Evolutionary conservation across 257 asterid genomes (phyloP), one percentile per base, ranked within the genome.

Genomic region (Fraxinus americana): DNA sequence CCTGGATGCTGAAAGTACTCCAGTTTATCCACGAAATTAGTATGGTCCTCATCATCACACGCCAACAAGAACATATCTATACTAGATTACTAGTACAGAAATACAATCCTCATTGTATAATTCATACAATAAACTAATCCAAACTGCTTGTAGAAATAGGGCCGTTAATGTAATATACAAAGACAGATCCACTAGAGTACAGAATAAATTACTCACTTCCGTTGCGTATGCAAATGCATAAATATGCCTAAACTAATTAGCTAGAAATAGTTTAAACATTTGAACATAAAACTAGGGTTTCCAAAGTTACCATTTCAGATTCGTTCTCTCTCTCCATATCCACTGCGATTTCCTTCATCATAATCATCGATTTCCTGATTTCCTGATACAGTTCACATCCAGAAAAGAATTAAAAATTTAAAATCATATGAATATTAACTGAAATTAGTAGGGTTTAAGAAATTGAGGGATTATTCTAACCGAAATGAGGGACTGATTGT

Each of bases 271-370:
- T 21, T 70, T 61, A 61, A 73, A 35, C 19, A 41, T 39, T 69
- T 17, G 23, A 78, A 63, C 67, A 78, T 57, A 50, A 82, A 52
- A 38, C 79, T 82, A 88, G 86, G 91, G 91, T 79, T 87, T 76
- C 67, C 39, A 72, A 74, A 80, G 6, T 25, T 85, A 94, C 98
- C 94, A 81, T 61, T 5, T 93, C 89, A 3, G 92, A 85, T 50
- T 82, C 77, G 76, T 89, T 80, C 71, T 96, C 98, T 61, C 74
- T 81, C 89, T 93, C 98, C 30, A 89, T 84, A 79, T 90, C 92
- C 39, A 96, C 91, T 4, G 94, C 98, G 27, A 87, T 74, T 5
- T 92, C 97, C 81, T 86, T 93, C 94, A 93, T 89, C 90, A 82
- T 78, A 43, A 50, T 67, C 50, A 88, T 57, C 54, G 90, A 85